These are phyloP conservation scores for Aureobasidium leucospermi DNA, from an alignment of 2,329 filamentous ascomycete genomes.

Conservation along the genomic window DNA sequence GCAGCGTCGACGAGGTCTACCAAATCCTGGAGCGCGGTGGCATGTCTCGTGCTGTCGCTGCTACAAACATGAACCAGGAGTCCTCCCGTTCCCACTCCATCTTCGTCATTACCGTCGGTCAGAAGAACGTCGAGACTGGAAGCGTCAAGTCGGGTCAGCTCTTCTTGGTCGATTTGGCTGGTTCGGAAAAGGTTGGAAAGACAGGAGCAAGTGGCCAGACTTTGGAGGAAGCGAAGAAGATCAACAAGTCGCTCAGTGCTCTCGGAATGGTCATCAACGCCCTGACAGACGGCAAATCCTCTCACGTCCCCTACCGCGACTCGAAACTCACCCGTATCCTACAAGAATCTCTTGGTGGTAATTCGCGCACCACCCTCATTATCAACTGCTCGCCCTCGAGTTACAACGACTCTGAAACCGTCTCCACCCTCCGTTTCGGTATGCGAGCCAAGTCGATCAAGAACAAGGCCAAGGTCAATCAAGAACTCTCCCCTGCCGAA, in stretches of 20 bases:
- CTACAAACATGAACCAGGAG: slow-evolving; percentile 99
- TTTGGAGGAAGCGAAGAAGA: slow-evolving; percentile 97
- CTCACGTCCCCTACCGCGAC: slow-evolving; percentile 92
- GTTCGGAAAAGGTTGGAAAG: slow-evolving; percentile 98
- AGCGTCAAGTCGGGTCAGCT: slow-evolving; percentile 94
- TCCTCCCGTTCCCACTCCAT: slow-evolving; percentile 98
- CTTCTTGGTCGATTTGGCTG: slow-evolving; percentile 94
- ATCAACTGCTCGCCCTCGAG: slow-evolving; percentile 99
- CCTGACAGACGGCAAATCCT: slow-evolving; percentile 92
- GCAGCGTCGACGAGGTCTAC: slow-evolving; percentile 90
- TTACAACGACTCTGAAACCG: slow-evolving; percentile 93
- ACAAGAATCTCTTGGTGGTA: slow-evolving; percentile 95
- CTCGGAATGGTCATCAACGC: slow-evolving; percentile 99
- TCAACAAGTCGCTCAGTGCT: slow-evolving; percentile 98
- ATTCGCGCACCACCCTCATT: slow-evolving; percentile 95
- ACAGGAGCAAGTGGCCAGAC: slow-evolving; percentile 96
- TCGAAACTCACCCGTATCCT: slow-evolving; percentile 95
- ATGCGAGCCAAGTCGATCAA: slow-evolving; percentile 97
- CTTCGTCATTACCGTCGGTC: slow-evolving; percentile 91
- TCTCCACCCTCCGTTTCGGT: slow-evolving; percentile 88
- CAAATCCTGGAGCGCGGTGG: slow-evolving; percentile 94
- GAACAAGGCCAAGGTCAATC: slow-evolving; percentile 99
- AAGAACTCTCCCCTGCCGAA: slow-evolving; percentile 90
- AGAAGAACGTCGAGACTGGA: slow-evolving; percentile 95
- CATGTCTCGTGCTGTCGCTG: slow-evolving; percentile 79